Percentiles rank a stretch among this genome's conserved stretches.
phyloP scores from a whole-genome alignment of 2,329 filamentous ascomycete species.

The Phialophora chinensis region DNA sequence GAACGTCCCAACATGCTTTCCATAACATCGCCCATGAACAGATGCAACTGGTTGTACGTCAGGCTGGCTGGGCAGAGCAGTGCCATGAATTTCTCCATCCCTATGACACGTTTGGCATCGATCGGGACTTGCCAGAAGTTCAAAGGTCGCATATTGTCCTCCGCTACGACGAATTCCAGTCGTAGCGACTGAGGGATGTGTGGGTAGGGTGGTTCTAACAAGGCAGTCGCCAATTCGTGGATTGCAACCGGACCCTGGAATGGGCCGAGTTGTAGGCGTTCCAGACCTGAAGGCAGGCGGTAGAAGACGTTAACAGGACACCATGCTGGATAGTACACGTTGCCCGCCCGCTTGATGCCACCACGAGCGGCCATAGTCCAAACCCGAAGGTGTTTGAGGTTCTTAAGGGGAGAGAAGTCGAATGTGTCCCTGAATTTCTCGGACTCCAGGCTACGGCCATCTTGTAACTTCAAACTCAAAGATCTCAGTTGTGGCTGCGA shows the following conservation, averaged over 20 bases:
- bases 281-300: background rate
- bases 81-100: background rate
- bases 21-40: background rate
- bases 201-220: background rate
- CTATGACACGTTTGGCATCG: background rate
- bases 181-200: background rate
- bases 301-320: background rate
- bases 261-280: background rate
- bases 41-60: background rate
- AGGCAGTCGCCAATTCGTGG: background rate
- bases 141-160: background rate
- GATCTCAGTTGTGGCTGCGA: background rate
- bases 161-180: background rate
- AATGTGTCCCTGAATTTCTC: background rate
- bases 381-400: background rate
- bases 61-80: background rate
- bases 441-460: background rate
- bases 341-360: background rate
- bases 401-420: background rate
- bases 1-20: background rate
- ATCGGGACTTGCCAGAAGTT: background rate
- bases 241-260: background rate
- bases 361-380: background rate
- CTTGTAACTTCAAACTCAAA: background rate
- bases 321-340: background rate